phyloP scores from a whole-genome alignment of 805 yeast genomes.

The Clavispora fructus region DNA sequence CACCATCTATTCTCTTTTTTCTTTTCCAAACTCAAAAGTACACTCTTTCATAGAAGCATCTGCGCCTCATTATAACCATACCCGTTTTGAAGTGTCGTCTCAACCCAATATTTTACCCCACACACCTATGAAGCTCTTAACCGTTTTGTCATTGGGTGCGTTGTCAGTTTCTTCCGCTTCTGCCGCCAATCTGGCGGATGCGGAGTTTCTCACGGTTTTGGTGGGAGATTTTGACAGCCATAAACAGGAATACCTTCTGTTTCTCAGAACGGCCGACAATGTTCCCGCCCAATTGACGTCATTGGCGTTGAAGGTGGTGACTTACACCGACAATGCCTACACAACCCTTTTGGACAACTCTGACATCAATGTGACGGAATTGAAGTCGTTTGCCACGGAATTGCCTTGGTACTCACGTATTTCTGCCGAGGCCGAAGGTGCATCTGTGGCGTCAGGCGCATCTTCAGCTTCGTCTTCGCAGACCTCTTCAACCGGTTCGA shows the following conservation, averaged over 20 bases:
- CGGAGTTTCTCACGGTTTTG: slow-evolving; percentile 30
- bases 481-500: background rate
- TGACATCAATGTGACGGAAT: slow-evolving; percentile 18
- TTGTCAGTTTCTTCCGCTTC: slow-evolving; percentile 2
- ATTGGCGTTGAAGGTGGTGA: slow-evolving; percentile 27
- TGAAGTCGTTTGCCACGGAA: slow-evolving; percentile 28
- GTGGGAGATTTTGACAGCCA: slow-evolving; percentile 30
- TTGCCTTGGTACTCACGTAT: slow-evolving; percentile 30
- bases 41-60: too few relatives aligned
- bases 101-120: background rate
- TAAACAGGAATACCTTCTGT: slow-evolving; percentile 26
- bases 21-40: background rate
- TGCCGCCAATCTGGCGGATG: slow-evolving; percentile 6
- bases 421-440: slow-evolving; percentile 13
- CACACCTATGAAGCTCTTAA: slow-evolving; percentile 15
- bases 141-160: slow-evolving; percentile 9
- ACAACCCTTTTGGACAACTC: slow-evolving; percentile 29
- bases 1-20: background rate
- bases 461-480: slow-evolving; percentile 3
- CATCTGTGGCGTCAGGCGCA: slow-evolving; percentile 7
- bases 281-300: slow-evolving; percentile 27
- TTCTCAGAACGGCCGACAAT: slow-evolving; percentile 20
- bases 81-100: background rate
- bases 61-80: too few relatives aligned
- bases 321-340: slow-evolving; percentile 42